These are phyloP conservation scores for Phytophthora fragariaefolia DNA, from an alignment of 352 stramenopile species.

Conservation along the genomic window DNA sequence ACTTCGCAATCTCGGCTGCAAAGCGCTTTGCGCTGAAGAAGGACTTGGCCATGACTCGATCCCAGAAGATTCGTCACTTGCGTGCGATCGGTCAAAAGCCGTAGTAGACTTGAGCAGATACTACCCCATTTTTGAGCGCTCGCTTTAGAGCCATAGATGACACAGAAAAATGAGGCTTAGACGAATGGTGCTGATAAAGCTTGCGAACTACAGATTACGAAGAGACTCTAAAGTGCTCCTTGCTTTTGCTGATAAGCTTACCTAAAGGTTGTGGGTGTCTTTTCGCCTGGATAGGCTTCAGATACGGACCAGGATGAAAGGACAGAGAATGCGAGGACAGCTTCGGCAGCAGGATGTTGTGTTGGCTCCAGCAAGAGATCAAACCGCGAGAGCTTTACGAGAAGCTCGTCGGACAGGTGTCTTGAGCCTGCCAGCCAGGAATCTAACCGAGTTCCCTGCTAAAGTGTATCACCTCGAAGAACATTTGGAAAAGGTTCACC, in stretches of 20 bases:
- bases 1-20: constrained; percentile 70
- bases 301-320: constrained; percentile 5
- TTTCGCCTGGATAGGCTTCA: constrained; percentile 14
- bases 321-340: constrained; percentile 28
- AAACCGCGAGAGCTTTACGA: constrained; percentile 58
- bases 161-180: too few species aligned
- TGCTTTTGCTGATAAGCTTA: too few species aligned
- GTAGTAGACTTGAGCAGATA: constrained; percentile 19
- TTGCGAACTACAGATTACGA: too few species aligned
- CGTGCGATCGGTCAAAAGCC: constrained; percentile 41
- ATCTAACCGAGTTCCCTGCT: constrained; percentile 62
- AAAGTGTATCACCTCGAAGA: constrained; percentile 82
- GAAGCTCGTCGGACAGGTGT: constrained; percentile 70
- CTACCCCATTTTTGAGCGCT: constrained; percentile 15
- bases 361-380: constrained; percentile 61
- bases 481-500: constrained; percentile 68
- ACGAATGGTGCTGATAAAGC: too few species aligned
- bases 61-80: constrained; percentile 68
- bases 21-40: constrained; percentile 85
- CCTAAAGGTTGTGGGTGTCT: too few species aligned
- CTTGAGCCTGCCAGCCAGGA: constrained; percentile 65
- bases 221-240: too few species aligned
- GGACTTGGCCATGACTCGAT: constrained; percentile 77
- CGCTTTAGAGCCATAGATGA: too few species aligned
- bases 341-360: constrained; percentile 59